Evolutionary conservation across 1,284 basidiomycete genomes (phyloP), one percentile per base, ranked within the genome.

Genomic region (Naganishia liquefaciens): DNA sequence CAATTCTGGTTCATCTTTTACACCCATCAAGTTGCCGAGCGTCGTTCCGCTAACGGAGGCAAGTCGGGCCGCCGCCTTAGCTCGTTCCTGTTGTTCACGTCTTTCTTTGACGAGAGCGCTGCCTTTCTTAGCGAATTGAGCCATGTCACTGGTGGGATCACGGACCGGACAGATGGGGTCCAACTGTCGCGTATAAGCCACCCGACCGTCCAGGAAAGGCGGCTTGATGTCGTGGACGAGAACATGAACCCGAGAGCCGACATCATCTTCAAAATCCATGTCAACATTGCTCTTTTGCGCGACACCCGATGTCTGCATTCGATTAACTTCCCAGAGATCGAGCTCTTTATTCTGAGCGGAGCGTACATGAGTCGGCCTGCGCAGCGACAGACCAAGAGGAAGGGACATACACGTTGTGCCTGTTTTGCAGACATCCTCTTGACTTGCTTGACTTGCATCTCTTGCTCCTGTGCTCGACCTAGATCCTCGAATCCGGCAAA

Each of bases 181-280:
- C 19, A 99, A 83, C 75, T 99, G 96, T 76, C 90, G 94, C 2
- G 96, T 99, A 77, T 90, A 99, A 0, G 97, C 90, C 0, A 91
- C 94, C 25, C 91, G 89, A 0, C 96, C 96, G 72, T 99, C 95
- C 64, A 99, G 83, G 82, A 99, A 99, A 0, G 96, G 96, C 0
- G 96, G 96, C 71, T 96, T 96, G 61, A 99, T 85, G 76, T 98
- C 90, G 73, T 99, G 96, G 0, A 97, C 90, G 78, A 99, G 89
- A 47, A 99, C 90, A 75, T 99, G 96, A 0, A 99, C 94, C 0
- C 93, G 89, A 0, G 90, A 92, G 77, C 98, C 96, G 0, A 89
- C 88, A 71, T 95, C 92, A 74, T 95, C 93, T 72, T 96, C 92
- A 87, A 83, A 93, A 86, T 78, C 96, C 27, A 84, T 82, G 75